These are phyloP conservation scores for Thelonectria rubi DNA, from an alignment of 2,329 filamentous ascomycete species.

Conservation along the genomic window DNA sequence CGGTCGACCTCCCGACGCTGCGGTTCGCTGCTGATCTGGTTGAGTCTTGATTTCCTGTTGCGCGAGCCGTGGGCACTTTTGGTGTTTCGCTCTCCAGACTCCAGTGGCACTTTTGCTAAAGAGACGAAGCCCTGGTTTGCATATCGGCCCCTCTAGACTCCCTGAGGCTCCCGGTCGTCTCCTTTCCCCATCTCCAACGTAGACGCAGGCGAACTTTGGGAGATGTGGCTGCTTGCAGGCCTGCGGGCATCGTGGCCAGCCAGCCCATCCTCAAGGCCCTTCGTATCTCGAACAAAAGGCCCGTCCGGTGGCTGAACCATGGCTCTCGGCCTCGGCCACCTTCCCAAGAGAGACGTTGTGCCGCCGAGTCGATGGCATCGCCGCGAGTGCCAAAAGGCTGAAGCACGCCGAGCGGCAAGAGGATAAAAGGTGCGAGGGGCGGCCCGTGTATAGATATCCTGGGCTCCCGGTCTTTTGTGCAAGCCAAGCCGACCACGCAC, in stretches of 20 bases:
- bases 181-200: background rate
- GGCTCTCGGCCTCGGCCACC: background rate
- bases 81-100: background rate
- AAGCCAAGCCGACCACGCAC: background rate
- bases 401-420: background rate
- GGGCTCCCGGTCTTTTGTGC: background rate
- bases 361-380: background rate
- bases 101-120: background rate
- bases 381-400: background rate
- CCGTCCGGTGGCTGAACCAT: background rate
- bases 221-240: background rate
- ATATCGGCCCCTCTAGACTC: background rate
- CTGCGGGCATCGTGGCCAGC: background rate
- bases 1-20: background rate
- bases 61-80: background rate
- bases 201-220: background rate
- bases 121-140: background rate
- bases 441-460: background rate
- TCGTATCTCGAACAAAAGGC: background rate
- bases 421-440: background rate
- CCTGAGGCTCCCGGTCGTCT: background rate
- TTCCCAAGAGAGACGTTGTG: conserved; percentile 1
- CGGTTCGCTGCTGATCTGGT: background rate
- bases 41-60: background rate
- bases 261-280: background rate